Evolutionary conservation across 495 filamentous ascomycete genomes (phyloP).

Genomic region (Neurospora sp.): DNA sequence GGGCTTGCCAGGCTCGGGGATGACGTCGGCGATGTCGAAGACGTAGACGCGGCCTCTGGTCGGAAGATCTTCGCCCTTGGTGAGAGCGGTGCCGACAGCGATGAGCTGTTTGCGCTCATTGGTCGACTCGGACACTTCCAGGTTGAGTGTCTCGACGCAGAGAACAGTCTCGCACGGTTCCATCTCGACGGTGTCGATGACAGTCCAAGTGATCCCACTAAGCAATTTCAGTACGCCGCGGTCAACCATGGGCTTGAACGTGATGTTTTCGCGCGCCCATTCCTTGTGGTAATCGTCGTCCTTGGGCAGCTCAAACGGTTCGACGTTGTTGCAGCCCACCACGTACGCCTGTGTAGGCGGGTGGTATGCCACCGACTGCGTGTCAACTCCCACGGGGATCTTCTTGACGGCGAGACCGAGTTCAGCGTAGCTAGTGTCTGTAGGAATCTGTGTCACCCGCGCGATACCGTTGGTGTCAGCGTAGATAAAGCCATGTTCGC

Average conservation of each 20-base stretch:
- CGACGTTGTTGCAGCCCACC: conserved; percentile 52
- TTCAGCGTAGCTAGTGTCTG: conserved; percentile 51
- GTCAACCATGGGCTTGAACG: conserved; percentile 57
- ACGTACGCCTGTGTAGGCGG: conserved; percentile 63
- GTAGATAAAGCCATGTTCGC: conserved; percentile 72
- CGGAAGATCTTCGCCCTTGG: conserved; percentile 80
- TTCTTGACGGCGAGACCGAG: conserved; percentile 60
- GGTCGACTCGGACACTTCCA: conserved; percentile 84
- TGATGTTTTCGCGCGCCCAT: conserved; percentile 56
- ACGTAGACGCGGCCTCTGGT: conserved; percentile 80
- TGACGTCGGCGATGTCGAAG: conserved; percentile 82
- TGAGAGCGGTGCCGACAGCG: conserved; percentile 72
- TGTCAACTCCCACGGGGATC: conserved; percentile 56
- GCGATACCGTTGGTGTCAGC: conserved; percentile 57
- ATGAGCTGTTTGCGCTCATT: conserved; percentile 74
- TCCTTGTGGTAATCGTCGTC: conserved; percentile 75
- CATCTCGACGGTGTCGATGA: conserved; percentile 64
- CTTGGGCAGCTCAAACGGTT: conserved; percentile 71
- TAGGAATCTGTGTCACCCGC: conserved; percentile 56
- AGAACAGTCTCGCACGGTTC: conserved; percentile 66
- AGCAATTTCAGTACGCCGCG: conserved; percentile 63
- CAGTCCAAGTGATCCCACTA: conserved; percentile 60
- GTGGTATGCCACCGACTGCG: conserved; percentile 69
- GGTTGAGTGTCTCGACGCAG: conserved; percentile 68
- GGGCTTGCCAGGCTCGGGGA: conserved; percentile 74